Base-by-base conservation (phyloP, 1,284 basidiomycete genomes). In the Cerioporus squamosus region DNA sequence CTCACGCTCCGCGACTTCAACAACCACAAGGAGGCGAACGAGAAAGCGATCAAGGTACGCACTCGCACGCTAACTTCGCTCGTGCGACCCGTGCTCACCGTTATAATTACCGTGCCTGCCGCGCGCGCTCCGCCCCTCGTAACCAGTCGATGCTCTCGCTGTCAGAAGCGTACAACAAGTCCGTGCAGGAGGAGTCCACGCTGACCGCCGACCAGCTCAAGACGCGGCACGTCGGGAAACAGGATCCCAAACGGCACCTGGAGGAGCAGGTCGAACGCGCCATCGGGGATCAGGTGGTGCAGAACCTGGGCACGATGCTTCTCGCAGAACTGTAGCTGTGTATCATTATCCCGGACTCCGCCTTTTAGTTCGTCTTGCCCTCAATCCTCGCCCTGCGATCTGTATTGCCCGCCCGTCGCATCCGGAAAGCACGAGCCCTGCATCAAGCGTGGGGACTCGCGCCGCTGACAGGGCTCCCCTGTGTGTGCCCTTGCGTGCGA, bases 211-310 rank as follows among this genome's bases (percentile, higher is more conserved):
- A 97, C 49, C 94, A 97, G 72, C 82, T 97, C 49, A 96, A 97
- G 79, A 97, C 94, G 55, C 86, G 95, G 63, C 96, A 98, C 75
- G 95, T 98, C 67, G 96, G 96, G 60, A 98, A 97, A 77, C 94
- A 97, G 70, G 95, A 98, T 79, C 95, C 95, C 44, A 98, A 98
- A 79, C 86, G 95, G 68, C 95, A 98, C 80, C 75, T 98, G 64
- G 95, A 97, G 71, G 96, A 97, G 76, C 91, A 92, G 29, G 96
- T 97, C n/a, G 95, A 97, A 77, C 93, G 91, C 75, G 93, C 94
- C 1, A 97, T 98, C 87, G 94, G 93, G 17, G 90, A 96, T 75
- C 94, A 97, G 76, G 95, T 98, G 60, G 90, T 95, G 40, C 95
- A 98, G 78, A 94, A 92, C 71, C 75, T 97, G 64, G 94, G 93